Conservation (phyloP, 148 eudicot genomes). For the Camellia granthamiana region DNA sequence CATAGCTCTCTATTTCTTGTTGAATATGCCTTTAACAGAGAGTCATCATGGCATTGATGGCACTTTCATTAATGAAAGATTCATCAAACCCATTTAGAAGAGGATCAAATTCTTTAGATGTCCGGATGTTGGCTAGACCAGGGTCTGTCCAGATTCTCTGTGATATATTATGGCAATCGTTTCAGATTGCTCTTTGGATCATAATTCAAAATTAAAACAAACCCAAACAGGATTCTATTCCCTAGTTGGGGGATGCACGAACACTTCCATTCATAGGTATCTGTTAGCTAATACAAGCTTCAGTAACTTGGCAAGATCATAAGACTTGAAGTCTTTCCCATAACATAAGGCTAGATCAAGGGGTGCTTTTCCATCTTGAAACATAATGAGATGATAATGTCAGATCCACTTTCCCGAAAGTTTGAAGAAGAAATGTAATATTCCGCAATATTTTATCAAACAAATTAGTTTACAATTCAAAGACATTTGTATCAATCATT, state of each 20-base stretch:
- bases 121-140: no score
- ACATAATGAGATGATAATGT: neutral
- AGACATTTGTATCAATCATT: neutral
- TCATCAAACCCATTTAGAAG: no score
- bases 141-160: no score
- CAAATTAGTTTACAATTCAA: neutral
- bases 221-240: neutral
- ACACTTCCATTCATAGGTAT: conserved; percentile 26
- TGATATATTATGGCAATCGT: no score
- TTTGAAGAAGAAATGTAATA: neutral
- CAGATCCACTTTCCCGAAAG: neutral
- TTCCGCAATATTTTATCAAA: conserved; percentile 4
- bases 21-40: no score
- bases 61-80: no score
- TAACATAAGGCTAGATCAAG: conserved; percentile 80
- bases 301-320: conserved; percentile 79
- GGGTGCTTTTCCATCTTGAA: conserved; percentile 79
- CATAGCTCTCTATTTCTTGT: no score
- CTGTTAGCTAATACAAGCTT: conserved; percentile 65
- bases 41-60: no score
- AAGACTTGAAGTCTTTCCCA: conserved; percentile 93
- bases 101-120: no score
- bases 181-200: no score
- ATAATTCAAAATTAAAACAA: no score
- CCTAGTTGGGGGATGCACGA: neutral